Base-by-base conservation (phyloP, 768 basidiomycete species). In the Glaciozyma martinii region DNA sequence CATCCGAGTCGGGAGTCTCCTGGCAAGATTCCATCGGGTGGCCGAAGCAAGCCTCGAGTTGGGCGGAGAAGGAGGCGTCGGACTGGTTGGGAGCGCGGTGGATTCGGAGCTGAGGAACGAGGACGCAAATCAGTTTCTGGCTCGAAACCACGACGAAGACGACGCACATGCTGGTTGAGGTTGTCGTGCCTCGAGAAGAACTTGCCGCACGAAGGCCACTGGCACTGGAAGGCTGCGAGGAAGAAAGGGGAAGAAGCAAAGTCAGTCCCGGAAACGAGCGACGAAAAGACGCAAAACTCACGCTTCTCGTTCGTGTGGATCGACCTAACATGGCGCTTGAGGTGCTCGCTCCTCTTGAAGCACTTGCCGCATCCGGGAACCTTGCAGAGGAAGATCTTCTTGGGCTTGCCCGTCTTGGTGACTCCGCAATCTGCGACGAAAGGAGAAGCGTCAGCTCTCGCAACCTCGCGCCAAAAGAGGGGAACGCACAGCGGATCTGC, bases 251-350 rank as follows among this genome's bases (percentile, higher is more conserved):
- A 12, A 29, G 43, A 16, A 49, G 27, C 50, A 23, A 0, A 5
- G 29, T 56, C 64, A 60, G 46, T 7, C n/a, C 19, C 19, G 13
- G 19, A 13, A 30, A 21, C 46, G 37, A 29, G 50, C 29, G 29
- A 60, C 68, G 65, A 64, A 66, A 49, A 58, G 10, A 25, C 42
- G 50, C 65, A 19, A 33, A 25, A 80, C 89, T 76, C 74, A 92
- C 90, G 90, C 80, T 90, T 91, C 75, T 92, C 90, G 76, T 91
- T 83, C 29, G 90, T 91, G 77, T 93, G 90, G 60, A 93, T 90
- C 73, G 86, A 87, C 71, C 89, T 78, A 47, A 92, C 82, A 75
- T 93, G 90, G 67, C 91, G 80, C 80, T 92, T 92, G 68, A 94
- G 78, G 75, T 94, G 91, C 77, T 94, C 91, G 27, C 87, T 86